Conservation (phyloP, 129 eudicot species). For the Flaveria brownii region DNA sequence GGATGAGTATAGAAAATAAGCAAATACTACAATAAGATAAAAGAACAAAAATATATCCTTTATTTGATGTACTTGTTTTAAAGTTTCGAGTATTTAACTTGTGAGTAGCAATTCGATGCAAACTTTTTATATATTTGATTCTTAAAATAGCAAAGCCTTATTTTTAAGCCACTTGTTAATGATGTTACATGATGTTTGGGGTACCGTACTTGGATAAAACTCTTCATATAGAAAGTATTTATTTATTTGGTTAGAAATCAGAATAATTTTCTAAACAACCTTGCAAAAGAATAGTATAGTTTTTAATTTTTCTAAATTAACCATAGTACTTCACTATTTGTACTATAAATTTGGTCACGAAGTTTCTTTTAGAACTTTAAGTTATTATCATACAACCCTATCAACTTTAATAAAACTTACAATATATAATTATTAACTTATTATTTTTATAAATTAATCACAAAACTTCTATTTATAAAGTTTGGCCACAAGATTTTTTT, state of each 20-base stretch:
- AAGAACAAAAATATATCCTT: background rate
- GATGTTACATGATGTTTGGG: background rate
- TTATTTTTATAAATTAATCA: too few species aligned
- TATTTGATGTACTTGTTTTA: background rate
- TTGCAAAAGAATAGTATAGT: too few species aligned
- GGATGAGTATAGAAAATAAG: background rate
- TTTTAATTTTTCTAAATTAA: too few species aligned
- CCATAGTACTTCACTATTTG: too few species aligned
- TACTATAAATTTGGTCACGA: too few species aligned
- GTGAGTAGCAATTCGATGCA: conserved; percentile 8
- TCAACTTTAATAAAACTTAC: too few species aligned
- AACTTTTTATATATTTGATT: background rate
- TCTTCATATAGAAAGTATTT: background rate
- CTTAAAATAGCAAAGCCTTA: background rate
- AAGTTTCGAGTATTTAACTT: background rate
- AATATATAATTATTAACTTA: too few species aligned
- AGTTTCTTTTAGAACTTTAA: too few species aligned
- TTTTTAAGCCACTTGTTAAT: background rate
- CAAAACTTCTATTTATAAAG: too few species aligned
- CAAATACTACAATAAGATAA: background rate
- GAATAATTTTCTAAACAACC: too few species aligned
- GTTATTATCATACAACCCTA: too few species aligned
- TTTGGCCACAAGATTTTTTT: too few species aligned
- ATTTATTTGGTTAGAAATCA: background rate
- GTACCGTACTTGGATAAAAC: background rate